These are phyloP conservation scores for Singerocomus inundabilis DNA, from an alignment of 1,284 basidiomycete species.

Conservation along the genomic window DNA sequence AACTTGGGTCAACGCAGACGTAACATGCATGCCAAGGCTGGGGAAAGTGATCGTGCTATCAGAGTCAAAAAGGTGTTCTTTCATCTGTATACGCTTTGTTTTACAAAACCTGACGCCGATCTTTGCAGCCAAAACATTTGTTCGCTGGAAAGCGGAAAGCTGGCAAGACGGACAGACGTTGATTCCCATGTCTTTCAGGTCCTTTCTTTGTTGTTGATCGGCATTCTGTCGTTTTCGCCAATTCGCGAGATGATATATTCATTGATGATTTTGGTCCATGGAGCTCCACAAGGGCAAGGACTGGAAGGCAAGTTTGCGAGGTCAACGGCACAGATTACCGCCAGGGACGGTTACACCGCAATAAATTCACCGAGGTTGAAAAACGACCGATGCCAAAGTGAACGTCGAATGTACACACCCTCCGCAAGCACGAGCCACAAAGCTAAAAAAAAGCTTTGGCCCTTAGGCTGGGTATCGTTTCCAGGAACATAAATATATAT, in stretches of 20 bases:
- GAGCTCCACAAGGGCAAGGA: background rate
- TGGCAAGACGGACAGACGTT: conserved; percentile 85
- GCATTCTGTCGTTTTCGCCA: conserved; percentile 1
- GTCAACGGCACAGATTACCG: too few species aligned
- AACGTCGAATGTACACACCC: background rate
- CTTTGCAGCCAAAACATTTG: conserved; percentile 74
- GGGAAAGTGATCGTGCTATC: conserved; percentile 84
- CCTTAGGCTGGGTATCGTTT: background rate
- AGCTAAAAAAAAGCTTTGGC: background rate
- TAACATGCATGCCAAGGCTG: conserved; percentile 85
- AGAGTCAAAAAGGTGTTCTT: conserved; percentile 71
- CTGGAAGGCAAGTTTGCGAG: too few species aligned
- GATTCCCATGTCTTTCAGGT: conserved; percentile 4
- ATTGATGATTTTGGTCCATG: background rate
- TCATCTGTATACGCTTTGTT: conserved; percentile 19
- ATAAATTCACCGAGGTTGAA: background rate
- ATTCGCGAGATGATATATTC: conserved; percentile 6
- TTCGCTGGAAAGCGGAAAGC: conserved; percentile 87
- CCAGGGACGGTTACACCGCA: background rate
- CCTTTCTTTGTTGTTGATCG: conserved; percentile 2
- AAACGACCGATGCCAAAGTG: background rate
- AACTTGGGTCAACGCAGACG: conserved; percentile 83
- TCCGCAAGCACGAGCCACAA: background rate
- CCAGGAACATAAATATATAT: background rate
- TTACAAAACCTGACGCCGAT: conserved; percentile 14